Base-by-base conservation (phyloP, 2,329 filamentous ascomycete species). In the Phoma sp. region DNA sequence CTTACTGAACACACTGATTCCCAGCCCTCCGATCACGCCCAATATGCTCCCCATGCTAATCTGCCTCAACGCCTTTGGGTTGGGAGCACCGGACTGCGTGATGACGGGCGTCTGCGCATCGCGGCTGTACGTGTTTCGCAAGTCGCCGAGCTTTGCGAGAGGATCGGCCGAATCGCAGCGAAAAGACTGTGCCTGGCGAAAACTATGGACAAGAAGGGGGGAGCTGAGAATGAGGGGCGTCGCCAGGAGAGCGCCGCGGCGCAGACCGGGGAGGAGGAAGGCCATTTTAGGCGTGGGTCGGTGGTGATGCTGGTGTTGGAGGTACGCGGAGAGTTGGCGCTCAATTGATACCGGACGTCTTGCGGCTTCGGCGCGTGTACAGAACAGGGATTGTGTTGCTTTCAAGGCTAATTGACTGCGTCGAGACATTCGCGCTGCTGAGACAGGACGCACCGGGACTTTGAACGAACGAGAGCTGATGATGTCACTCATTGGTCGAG, bases 1-100 rank as follows among this genome's bases (percentile, higher is more conserved):
- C 69, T 85, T 85, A 8, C 88, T 91, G 72, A 93, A 91, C 15
- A 88, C 78, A 55, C 86, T 86, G 24, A 92, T 81, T 0, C 88
- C 76, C 29, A 93, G 65, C 1, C 89, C 89, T 3, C 82, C 76
- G 9, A 75, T 38, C 29, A 74, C 63, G 3, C 70, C 80, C 27
- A 79, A 60, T 56, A 82, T 78, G 55, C 78, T 81, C 4, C 80
- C 80, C 49, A 76, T 64, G 46, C 76, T 80, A 40, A 82, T 65
- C 62, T 82, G 80, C 45, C 76, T 70, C 24, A 81, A 66, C 2
- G 76, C 75, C 12, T 65, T 61, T 1, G 76, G 72, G 55, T 81
- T 81, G 22, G 76, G 58, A 1, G 71, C 65, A 2, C 78, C 78
- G 12, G 70, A 73, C 24, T 73, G 63, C 37, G 72, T 71, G 55